Percentiles rank a stretch among this genome's conserved stretches.
phyloP scores from a whole-genome alignment of 352 stramenopile genomes.

The Globisporangium lucens region DNA sequence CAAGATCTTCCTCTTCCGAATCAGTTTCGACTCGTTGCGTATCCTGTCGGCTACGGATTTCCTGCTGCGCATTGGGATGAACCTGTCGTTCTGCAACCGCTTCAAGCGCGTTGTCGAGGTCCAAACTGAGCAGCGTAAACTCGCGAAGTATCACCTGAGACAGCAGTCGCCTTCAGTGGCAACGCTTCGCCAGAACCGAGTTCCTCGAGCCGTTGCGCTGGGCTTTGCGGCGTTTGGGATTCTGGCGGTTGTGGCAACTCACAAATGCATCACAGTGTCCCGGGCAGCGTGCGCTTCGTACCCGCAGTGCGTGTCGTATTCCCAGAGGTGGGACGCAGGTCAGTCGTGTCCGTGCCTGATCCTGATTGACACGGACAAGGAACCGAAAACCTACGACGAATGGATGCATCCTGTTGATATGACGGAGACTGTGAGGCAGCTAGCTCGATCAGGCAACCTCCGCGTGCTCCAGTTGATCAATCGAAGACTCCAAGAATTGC shows the following conservation, averaged over 20 bases:
- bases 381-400: conserved; percentile 31
- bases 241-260: no score
- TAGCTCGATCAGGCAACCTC: conserved; percentile 25
- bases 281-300: conserved; percentile 13
- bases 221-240: conserved; percentile 19
- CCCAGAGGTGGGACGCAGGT: conserved; percentile 11
- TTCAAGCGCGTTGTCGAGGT: conserved; percentile 33
- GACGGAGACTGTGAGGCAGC: conserved; percentile 19
- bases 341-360: conserved; percentile 28
- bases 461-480: conserved; percentile 36
- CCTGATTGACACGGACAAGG: conserved; percentile 24
- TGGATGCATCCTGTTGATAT: conserved; percentile 29
- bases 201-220: background rate
- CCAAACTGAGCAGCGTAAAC: conserved; percentile 1
- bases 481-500: conserved; percentile 16
- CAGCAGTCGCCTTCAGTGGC: no score
- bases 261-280: no score
- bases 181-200: background rate
- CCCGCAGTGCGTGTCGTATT: conserved; percentile 26
- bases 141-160: no score
- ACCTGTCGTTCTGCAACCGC: background rate
- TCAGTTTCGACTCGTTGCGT: conserved; percentile 29
- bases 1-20: conserved; percentile 25
- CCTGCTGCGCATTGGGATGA: conserved; percentile 4
- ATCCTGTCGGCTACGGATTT: conserved; percentile 23